Base-by-base conservation (phyloP, 140 eudicot species). In the Ambrosia hybrid region DNA sequence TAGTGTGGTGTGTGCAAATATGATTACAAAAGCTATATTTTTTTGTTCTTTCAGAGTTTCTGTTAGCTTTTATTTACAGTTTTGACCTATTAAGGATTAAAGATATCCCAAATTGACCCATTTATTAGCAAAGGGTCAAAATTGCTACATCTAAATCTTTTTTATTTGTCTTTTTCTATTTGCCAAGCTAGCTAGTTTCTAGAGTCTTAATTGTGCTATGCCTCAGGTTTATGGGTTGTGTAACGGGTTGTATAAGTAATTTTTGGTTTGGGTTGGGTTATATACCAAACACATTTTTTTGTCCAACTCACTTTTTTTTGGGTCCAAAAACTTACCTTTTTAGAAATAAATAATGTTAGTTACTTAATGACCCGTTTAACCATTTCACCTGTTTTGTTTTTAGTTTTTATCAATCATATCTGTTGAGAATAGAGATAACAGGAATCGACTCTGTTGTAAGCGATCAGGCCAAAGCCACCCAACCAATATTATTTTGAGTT, bases 151-250 rank as follows among this genome's bases (percentile, higher is more conserved):
- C 48, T 41, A 10, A 17, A 57, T 57, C 38, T 21, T 30, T 59
- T 59, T 59, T 38, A 58, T 21, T 58, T 58, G 39, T 34, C 36
- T 10, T 59, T 59, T 59, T 59, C 65, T 21, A 59, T 33, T 30
- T 30, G 43, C 43, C 30, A 26, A 5, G 15, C 11, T 33, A 59
- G 43, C 43, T 30, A 33, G 65, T 59, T 34, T 21, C 26, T 59
- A 26, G 38, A 3, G 63, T 21, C 38, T 59, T 30, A 33, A 30
- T 59, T 59, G 9, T 30, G 41, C 39, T 33, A 59, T 59, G 4
- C 39, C 16, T 9, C 10, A 41, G 14, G 65, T 59, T 59, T 1
- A 30, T 30, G 34, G 34, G 34, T 30, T 30, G 34, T 30, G 34
- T 30, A 30, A 30, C 34, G 34, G 34, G 34, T 30, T 30, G 34